These are phyloP conservation scores for Sporisorium graminicola DNA, from an alignment of 1,284 basidiomycete species.

Conservation along the genomic window DNA sequence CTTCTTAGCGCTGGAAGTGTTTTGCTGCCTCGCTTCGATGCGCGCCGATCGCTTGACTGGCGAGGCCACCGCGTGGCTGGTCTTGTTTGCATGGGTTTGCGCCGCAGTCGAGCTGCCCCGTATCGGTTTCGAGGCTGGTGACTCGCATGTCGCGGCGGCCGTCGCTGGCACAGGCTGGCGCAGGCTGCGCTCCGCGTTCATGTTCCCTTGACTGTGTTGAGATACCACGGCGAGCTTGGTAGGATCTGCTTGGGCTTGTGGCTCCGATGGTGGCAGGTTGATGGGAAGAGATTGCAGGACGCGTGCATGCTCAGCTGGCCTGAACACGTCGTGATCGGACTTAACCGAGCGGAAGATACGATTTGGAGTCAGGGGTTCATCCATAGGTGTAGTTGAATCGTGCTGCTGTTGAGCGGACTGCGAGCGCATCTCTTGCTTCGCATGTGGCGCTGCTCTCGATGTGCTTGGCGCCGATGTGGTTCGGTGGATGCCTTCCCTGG, in stretches of 20 bases:
- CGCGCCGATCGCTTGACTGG: constrained; percentile 43
- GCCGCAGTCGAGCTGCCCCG: not conserved
- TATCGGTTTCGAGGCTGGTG: not conserved
- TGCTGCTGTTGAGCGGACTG: constrained; percentile 11
- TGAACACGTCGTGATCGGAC: constrained; percentile 44
- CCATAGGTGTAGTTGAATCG: not conserved
- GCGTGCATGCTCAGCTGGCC: constrained; percentile 1
- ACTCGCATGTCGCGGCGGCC: not conserved
- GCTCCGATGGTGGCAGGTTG: constrained; percentile 10
- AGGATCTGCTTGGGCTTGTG: not conserved
- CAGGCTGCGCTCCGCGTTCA: too few species aligned
- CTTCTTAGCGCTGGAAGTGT: constrained; percentile 28
- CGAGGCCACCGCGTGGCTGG: constrained; percentile 1
- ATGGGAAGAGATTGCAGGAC: constrained; percentile 16
- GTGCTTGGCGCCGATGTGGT: constrained; percentile 34
- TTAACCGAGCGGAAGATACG: constrained; percentile 32
- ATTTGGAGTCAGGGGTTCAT: constrained; percentile 7
- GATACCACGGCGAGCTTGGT: not conserved
- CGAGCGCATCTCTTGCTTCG: constrained; percentile 3
- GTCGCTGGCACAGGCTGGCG: not conserved
- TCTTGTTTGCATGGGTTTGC: not conserved
- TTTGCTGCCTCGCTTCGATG: constrained; percentile 47
- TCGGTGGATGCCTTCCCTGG: constrained; percentile 35
- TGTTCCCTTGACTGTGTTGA: not conserved
- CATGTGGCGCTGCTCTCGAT: constrained; percentile 1